Evolutionary conservation across 495 filamentous ascomycete genomes (phyloP), one percentile per base, ranked within the genome.

Genomic region (Podospora australis): DNA sequence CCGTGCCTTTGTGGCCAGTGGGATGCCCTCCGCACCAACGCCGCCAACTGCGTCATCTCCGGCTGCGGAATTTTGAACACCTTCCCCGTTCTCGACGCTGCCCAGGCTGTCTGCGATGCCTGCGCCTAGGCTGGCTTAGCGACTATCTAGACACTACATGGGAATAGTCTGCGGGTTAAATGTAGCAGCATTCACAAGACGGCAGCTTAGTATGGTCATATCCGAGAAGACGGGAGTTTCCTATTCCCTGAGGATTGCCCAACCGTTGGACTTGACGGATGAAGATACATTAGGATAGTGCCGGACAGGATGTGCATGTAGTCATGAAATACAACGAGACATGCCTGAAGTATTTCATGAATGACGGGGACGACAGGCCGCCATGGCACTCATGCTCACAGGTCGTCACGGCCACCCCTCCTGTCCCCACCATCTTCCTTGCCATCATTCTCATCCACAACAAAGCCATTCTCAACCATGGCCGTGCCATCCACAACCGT

Each of bases 1-100:
- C 2, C 48, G 1, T 50, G 48, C 48, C 44, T 50, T 39, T 50
- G 48, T 32, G 11, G 30, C 40, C 42, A 44, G 30, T 50, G 42
- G 11, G n/a, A 14, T n/a, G 26, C 35, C 11, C 48, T 50, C 23
- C 48, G 28, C 20, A n/a, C 22, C 40, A 25, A 16, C 21, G 48
- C 48, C 23, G 48, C 48, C 40, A 2, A 13, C 19, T 50, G 48
- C 34, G 48, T 45, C 32, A 16, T 28, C 32, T 9, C 22, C 29
- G 24, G 22, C 23, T 50, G 48, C 24, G 41, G 48, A 4, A 4
- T 50, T 7, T 26, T 4, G 3, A 42, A 35, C 40, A 23, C 34
- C 29, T 25, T 26, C 9, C 34, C 40, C 13, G 40, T 50, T 16
- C 23, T 50, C 3, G 11, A 32, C 19, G 48, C 48, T 16, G 48